Evolutionary conservation across 805 yeast species (phyloP).

Genomic region (Lipomyces orientalis): DNA sequence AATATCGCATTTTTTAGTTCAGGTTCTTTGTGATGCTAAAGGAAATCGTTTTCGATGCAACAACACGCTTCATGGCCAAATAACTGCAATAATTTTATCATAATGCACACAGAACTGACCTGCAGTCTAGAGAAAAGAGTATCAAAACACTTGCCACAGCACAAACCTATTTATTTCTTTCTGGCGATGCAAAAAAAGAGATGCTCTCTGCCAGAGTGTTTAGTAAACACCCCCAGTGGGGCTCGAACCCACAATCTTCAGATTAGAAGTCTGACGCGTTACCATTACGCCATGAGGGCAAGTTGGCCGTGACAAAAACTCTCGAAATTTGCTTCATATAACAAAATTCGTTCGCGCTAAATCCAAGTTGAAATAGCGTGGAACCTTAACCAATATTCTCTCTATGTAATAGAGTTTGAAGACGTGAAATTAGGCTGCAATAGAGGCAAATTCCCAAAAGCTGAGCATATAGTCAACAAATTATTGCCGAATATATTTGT

Average conservation of each 20-base stretch:
- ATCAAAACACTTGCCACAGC: too few species aligned
- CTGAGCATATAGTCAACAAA: too few species aligned
- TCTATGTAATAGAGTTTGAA: too few species aligned
- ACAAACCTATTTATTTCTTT: background rate
- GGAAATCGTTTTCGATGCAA: background rate
- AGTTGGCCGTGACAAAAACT: background rate
- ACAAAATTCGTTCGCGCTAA: background rate
- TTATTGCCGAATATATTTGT: too few species aligned
- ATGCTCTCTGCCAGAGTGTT: conserved; percentile 18
- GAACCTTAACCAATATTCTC: too few species aligned
- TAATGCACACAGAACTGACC: too few species aligned
- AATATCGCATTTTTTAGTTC: background rate
- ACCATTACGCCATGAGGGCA: conserved; percentile 41
- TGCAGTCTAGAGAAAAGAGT: background rate
- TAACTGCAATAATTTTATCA: too few species aligned
- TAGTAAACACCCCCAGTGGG: conserved; percentile 39
- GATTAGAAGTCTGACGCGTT: conserved; percentile 42
- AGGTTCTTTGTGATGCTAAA: too few species aligned
- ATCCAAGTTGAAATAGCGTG: too few species aligned
- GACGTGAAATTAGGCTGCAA: too few species aligned
- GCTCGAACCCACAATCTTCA: conserved; percentile 42
- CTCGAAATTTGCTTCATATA: background rate
- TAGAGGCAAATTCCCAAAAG: too few species aligned
- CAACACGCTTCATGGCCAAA: too few species aligned
- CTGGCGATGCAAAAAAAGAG: conserved; percentile 12